These are phyloP conservation scores for Nannochloropsis granulata DNA, from an alignment of 108 stramenopile genomes.

Conservation along the genomic window DNA sequence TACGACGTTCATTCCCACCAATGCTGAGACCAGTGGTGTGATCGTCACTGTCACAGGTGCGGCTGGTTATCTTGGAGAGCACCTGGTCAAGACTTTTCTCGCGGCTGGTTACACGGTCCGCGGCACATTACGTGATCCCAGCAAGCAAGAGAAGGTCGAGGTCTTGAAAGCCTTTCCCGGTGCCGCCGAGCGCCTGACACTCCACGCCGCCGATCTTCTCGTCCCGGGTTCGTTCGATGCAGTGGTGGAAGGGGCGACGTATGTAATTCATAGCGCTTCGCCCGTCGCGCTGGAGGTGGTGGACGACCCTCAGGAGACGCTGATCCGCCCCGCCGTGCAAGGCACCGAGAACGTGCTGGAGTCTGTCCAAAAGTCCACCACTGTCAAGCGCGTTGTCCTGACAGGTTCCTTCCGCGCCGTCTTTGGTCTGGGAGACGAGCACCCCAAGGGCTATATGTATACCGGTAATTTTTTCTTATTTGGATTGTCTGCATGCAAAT, in stretches of 20 bases:
- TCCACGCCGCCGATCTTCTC: slow-evolving; percentile 15
- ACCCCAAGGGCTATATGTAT: neutral
- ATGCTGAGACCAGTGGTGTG: neutral
- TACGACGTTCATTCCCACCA: neutral
- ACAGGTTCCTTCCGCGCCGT: neutral
- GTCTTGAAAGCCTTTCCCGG: slow-evolving; percentile 10
- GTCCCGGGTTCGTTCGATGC: slow-evolving; percentile 21
- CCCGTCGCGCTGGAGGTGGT: slow-evolving; percentile 10
- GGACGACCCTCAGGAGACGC: slow-evolving; percentile 7
- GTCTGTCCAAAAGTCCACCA: neutral
- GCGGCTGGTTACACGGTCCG: neutral
- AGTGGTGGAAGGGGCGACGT: slow-evolving; percentile 15
- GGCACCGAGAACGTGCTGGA: slow-evolving; percentile 31
- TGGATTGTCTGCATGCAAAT: neutral
- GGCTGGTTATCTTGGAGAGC: neutral
- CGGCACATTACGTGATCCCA: neutral
- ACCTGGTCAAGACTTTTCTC: neutral
- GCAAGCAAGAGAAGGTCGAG: neutral
- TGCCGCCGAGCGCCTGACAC: slow-evolving; percentile 25
- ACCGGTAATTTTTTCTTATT: neutral
- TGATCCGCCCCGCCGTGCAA: slow-evolving; percentile 29
- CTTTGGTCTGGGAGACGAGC: neutral
- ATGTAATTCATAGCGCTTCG: slow-evolving; percentile 25
- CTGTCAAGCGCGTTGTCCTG: neutral
- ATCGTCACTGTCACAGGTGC: neutral